Percentiles rank a stretch among this genome's conserved stretches.
These are phyloP conservation scores for Pestalotiopsis sp. DNA, from an alignment of 2,329 filamentous ascomycete genomes.

Conservation along the genomic window DNA sequence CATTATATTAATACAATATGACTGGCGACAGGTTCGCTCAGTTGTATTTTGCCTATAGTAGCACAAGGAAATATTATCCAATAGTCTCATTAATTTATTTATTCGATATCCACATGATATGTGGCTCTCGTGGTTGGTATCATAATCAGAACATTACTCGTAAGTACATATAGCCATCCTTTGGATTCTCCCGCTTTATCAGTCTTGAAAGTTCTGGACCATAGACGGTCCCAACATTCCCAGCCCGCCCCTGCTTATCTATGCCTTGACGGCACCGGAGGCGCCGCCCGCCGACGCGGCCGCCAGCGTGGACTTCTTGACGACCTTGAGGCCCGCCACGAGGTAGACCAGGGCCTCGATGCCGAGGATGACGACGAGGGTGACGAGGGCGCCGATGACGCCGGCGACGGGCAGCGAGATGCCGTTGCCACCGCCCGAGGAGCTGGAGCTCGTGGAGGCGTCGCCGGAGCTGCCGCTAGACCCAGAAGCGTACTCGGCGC, in stretches of 20 bases:
- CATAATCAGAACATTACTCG: too few relatives aligned
- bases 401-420: slow-evolving; percentile 76
- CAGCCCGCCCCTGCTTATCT: background rate
- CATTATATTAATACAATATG: too few relatives aligned
- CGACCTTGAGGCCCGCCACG: slow-evolving; percentile 46
- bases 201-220: too few relatives aligned
- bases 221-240: too few relatives aligned
- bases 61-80: too few relatives aligned
- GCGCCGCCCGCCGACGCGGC: slow-evolving; percentile 15
- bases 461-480: slow-evolving; percentile 22
- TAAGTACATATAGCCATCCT: too few relatives aligned
- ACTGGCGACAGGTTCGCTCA: too few relatives aligned
- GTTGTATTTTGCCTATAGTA: too few relatives aligned
- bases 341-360: slow-evolving; percentile 46
- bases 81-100: too few relatives aligned
- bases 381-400: slow-evolving; percentile 76
- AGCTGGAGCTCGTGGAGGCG: slow-evolving; percentile 20
- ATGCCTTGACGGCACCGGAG: slow-evolving; percentile 6
- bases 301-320: slow-evolving; percentile 47
- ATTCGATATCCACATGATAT: too few relatives aligned
- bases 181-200: too few relatives aligned
- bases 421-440: slow-evolving; percentile 35
- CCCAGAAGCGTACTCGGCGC: slow-evolving; percentile 46
- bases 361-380: slow-evolving; percentile 51
- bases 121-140: too few relatives aligned